A percentile compares a stretch with the other conserved stretches of the same genome.
phyloP scores from a whole-genome alignment of 441 rosid genomes.

The Euphorbia celastroides region DNA sequence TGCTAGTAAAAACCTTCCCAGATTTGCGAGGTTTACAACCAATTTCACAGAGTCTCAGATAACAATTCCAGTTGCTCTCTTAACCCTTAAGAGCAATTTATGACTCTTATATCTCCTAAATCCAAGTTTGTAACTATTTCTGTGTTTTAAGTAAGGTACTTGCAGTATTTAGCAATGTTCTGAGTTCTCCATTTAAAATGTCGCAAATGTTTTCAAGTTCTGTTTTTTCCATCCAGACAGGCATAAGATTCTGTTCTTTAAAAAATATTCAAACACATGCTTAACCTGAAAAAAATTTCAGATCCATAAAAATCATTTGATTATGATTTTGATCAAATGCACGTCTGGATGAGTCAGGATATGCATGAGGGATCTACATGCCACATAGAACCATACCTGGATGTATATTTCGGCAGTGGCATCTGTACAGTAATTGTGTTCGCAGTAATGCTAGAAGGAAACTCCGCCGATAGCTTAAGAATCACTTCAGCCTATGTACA shows the following conservation, averaged over 20 bases:
- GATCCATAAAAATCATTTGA: conserved; percentile 6
- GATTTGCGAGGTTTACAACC: background rate
- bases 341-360: background rate
- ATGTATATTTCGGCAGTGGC: conserved; percentile 91
- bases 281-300: background rate
- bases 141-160: background rate
- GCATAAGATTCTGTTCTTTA: background rate
- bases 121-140: background rate
- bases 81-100: background rate
- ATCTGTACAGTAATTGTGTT: conserved; percentile 80
- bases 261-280: conserved; percentile 6
- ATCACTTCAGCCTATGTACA: conserved; percentile 77
- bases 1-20: background rate
- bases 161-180: background rate
- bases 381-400: conserved; percentile 44
- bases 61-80: background rate
- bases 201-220: background rate
- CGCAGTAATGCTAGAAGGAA: conserved; percentile 70
- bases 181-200: background rate
- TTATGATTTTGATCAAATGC: background rate
- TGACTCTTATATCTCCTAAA: background rate
- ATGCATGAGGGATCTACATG: background rate
- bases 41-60: background rate
- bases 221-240: background rate
- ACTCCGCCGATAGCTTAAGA: conserved; percentile 81